phyloP scores from a whole-genome alignment of 148 eudicot species.

The Fagopyrum tataricum region DNA sequence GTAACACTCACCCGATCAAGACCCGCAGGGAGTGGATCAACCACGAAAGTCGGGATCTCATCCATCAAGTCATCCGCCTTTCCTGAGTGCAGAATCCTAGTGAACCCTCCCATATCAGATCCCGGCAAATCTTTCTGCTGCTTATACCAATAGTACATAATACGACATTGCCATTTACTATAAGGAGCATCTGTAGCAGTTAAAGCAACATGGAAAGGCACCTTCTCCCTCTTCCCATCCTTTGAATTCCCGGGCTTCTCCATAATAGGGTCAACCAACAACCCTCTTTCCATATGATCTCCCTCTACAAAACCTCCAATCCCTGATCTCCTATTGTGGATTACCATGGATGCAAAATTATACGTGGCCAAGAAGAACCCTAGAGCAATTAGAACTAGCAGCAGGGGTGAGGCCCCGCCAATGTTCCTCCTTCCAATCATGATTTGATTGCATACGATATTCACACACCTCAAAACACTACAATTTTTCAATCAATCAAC shows the following conservation, averaged over 20 bases:
- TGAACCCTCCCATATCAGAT: constrained; percentile 70
- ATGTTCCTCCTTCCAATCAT: constrained; percentile 66
- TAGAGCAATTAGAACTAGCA: constrained; percentile 54
- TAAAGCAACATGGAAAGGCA: constrained; percentile 51
- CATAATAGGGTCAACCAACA: constrained; percentile 51
- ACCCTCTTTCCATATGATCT: constrained; percentile 18
- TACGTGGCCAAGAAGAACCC: constrained; percentile 78
- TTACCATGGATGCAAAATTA: constrained; percentile 51
- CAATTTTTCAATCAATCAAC: not conserved
- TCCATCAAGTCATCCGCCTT: constrained; percentile 47
- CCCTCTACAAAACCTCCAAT: constrained; percentile 19
- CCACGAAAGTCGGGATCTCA: constrained; percentile 73
- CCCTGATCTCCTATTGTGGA: constrained; percentile 40
- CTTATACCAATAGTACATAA: constrained; percentile 69
- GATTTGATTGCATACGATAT: not conserved
- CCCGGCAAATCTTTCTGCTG: constrained; percentile 27
- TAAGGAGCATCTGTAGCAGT: constrained; percentile 53
- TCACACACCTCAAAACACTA: not conserved
- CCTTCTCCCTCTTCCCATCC: constrained; percentile 27
- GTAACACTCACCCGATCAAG: constrained; percentile 49
- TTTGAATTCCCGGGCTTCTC: constrained; percentile 40
- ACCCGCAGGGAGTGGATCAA: constrained; percentile 53
- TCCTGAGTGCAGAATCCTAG: constrained; percentile 59
- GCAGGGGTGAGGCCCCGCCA: constrained; percentile 49
- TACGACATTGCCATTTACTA: constrained; percentile 61